Evolutionary conservation across 2,329 filamentous ascomycete species (phyloP), one percentile per base, ranked within the genome.

Genomic region (Xylaria sp.): DNA sequence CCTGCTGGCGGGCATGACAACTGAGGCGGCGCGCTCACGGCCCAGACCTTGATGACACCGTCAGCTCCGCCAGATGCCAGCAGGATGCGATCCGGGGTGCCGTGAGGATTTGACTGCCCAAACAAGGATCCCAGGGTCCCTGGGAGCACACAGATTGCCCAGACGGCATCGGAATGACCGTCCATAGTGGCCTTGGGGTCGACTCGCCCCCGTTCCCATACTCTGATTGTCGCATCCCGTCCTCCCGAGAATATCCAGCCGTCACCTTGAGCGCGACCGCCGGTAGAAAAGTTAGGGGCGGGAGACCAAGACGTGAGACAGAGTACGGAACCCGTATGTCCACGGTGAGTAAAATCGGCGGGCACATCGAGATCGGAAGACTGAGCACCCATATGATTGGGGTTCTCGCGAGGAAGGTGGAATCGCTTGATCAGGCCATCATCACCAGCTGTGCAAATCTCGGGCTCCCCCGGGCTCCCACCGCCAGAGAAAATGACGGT

Each of bases 161-260:
- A 99, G 3, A 99, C 91, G 3, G 92, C 91, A 78, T 99, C 94
- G 0, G 89, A 96, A 70, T 97, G 94, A 0, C 92, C 93, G 66
- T 97, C 91, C 3, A 99, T 80, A 0, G 92, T 96, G 1, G 92
- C 92, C 75, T 97, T 97, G 6, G 94, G 92, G 71, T 97, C 94
- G 37, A 99, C 91, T 52, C 93, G 82, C 34, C 93, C 93, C 54
- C 92, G 85, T 74, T 99, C 93, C 94, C 94, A 99, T 0, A 99
- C 92, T 35, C 92, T 86, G 44, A 99, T 87, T 5, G 91, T 96
- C 16, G 90, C 86, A 74, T 99, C 94, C 73, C 97, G 92, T 3
- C 94, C 94, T 62, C 94, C 94, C 4, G 93, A 97, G 75, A 99
- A 99, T 65, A 99, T 92, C 94, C 94, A 99, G 34, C 94, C 94